A percentile compares a stretch with the other conserved stretches of the same genome.
Evolutionary conservation across 2,329 filamentous ascomycete genomes (phyloP).

Genomic region (Cytospora schulzeri): DNA sequence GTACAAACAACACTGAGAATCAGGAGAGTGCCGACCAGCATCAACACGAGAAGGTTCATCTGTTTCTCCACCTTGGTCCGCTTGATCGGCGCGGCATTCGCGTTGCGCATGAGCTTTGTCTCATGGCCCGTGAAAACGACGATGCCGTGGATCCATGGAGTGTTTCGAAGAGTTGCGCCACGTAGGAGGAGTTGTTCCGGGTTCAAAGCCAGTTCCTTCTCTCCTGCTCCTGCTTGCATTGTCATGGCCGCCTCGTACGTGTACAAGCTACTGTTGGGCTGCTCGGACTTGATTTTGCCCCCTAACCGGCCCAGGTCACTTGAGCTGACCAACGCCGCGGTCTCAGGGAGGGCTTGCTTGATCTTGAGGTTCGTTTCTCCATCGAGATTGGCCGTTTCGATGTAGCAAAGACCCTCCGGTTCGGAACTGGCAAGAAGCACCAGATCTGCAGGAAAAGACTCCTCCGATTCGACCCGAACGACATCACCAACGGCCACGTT

Average conservation of each 20-base stretch:
- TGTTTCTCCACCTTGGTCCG: slow-evolving; percentile 92
- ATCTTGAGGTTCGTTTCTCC: slow-evolving; percentile 99
- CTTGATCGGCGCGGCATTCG: slow-evolving; percentile 95
- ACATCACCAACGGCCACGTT: slow-evolving; percentile 92
- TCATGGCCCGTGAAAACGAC: slow-evolving; percentile 98
- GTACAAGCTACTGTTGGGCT: slow-evolving; percentile 97
- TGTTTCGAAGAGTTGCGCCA: slow-evolving; percentile 92
- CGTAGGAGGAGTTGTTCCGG: slow-evolving; percentile 92
- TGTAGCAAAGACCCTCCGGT: slow-evolving; percentile 96
- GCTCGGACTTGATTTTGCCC: slow-evolving; percentile 87
- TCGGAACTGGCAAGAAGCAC: slow-evolving; percentile 93
- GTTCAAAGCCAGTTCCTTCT: slow-evolving; percentile 86
- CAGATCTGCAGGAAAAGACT: slow-evolving; percentile 91
- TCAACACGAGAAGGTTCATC: slow-evolving; percentile 90
- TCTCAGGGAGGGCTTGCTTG: slow-evolving; percentile 96
- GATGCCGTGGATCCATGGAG: slow-evolving; percentile 93
- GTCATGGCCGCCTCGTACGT: slow-evolving; percentile 97
- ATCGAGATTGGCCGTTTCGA: slow-evolving; percentile 96
- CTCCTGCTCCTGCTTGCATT: slow-evolving; percentile 84
- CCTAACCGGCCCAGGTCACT: slow-evolving; percentile 83
- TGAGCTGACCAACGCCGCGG: slow-evolving; percentile 81
- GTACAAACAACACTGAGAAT: slow-evolving; percentile 86
- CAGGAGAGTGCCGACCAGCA: slow-evolving; percentile 83
- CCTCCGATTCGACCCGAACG: slow-evolving; percentile 88
- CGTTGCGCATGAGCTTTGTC: slow-evolving; percentile 98